Evolutionary conservation across 2,329 filamentous ascomycete genomes (phyloP).

Genomic region (Calycina herbarum): DNA sequence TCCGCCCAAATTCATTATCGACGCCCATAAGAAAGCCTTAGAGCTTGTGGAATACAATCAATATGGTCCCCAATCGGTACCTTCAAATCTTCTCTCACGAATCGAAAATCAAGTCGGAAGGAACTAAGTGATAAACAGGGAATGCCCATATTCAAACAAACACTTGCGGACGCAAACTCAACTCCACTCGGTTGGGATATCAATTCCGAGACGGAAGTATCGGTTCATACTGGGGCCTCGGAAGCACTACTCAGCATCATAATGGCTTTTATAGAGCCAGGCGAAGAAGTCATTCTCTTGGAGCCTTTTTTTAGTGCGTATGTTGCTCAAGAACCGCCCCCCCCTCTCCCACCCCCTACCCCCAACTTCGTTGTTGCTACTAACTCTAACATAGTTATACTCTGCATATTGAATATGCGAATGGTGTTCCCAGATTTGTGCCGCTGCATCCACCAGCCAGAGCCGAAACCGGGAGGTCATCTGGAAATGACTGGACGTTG

Average conservation of each 20-base stretch:
- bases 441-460: slow-evolving; percentile 8
- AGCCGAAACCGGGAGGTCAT: not conserved
- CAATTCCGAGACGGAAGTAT: not conserved
- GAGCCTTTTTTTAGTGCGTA: slow-evolving; percentile 4
- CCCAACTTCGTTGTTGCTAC: too few relatives aligned
- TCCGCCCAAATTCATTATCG: not conserved
- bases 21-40: not conserved
- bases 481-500: slow-evolving; percentile 8
- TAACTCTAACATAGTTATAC: not conserved
- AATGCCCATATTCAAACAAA: not conserved
- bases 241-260: not conserved
- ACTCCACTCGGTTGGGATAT: not conserved
- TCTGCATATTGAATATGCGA: slow-evolving; percentile 4
- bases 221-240: not conserved
- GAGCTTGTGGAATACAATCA: not conserved
- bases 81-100: too few relatives aligned
- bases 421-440: slow-evolving; percentile 9
- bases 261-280: not conserved
- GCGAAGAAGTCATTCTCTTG: not conserved
- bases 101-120: not conserved
- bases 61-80: slow-evolving; percentile 1
- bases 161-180: not conserved
- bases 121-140: not conserved
- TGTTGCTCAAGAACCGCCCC: not conserved
- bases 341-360: too few relatives aligned